Percentiles rank a stretch among this genome's conserved stretches.
These are phyloP conservation scores for Aureobasidium mangrovei DNA, from an alignment of 2,329 filamentous ascomycete genomes.

Conservation along the genomic window DNA sequence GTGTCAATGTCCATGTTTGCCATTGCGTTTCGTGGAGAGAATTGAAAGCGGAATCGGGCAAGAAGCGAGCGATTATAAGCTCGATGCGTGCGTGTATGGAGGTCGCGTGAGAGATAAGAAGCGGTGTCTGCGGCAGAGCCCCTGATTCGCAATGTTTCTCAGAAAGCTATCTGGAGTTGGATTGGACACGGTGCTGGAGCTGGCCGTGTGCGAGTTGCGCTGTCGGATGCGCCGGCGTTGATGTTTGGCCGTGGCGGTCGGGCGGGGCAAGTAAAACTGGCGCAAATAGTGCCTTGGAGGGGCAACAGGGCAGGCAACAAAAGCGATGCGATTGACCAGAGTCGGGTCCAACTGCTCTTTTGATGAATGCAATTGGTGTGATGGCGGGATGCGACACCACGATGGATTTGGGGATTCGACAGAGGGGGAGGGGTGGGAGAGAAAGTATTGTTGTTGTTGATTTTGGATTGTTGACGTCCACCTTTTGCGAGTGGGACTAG, in stretches of 20 bases:
- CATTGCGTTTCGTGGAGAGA: constrained; percentile 11
- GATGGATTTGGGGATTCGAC: neutral
- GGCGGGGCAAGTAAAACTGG: neutral
- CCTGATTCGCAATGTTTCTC: constrained; percentile 9
- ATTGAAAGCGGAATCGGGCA: neutral
- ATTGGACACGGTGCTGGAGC: neutral
- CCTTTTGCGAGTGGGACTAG: neutral
- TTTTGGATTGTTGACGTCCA: constrained; percentile 10
- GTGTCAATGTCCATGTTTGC: constrained; percentile 59
- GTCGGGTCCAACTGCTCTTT: neutral
- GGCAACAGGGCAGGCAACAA: constrained; percentile 1
- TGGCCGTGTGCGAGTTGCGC: neutral
- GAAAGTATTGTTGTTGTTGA: constrained; percentile 11
- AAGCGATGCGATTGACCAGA: neutral
- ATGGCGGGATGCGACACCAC: neutral
- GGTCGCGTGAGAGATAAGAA: constrained; percentile 4
- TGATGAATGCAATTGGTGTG: neutral
- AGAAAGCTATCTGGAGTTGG: neutral
- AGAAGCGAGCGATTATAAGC: neutral
- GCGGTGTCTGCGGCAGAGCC: constrained; percentile 4
- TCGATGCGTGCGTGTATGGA: neutral
- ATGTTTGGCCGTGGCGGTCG: neutral
- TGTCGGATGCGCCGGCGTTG: constrained; percentile 2
- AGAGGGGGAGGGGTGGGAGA: constrained; percentile 3
- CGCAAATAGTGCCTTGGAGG: constrained; percentile 2